Evolutionary conservation across 2,329 filamentous ascomycete species (phyloP).

Genomic region (Cadophora sp.): DNA sequence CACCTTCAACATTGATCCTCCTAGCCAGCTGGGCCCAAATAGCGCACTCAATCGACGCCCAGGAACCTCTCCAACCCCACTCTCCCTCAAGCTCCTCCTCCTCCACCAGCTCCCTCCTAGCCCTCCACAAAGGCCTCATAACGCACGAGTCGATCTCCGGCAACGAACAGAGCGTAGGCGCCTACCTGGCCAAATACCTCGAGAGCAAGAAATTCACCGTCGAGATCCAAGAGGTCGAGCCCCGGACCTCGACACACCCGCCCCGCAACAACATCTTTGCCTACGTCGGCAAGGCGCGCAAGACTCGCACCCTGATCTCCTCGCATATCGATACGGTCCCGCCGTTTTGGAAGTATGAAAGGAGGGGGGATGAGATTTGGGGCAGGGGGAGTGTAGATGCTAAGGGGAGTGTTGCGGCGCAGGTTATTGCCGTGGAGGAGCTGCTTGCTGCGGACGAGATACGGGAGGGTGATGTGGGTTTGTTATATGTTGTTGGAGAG

Average conservation of each 20-base stretch:
- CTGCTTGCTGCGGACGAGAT: constrained; percentile 54
- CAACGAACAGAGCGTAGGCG: constrained; percentile 64
- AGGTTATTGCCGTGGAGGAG: constrained; percentile 71
- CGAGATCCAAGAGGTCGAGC: constrained; percentile 59
- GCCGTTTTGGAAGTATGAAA: constrained; percentile 54
- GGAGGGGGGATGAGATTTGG: constrained; percentile 58
- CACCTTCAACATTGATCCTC: constrained; percentile 27
- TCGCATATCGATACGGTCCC: constrained; percentile 72
- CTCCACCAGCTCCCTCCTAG: constrained; percentile 51
- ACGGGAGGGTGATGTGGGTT: constrained; percentile 58
- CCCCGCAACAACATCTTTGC: constrained; percentile 65
- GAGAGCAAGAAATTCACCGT: constrained; percentile 64
- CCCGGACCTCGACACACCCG: constrained; percentile 22
- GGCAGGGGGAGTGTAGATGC: constrained; percentile 79
- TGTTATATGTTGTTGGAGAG: constrained; percentile 81
- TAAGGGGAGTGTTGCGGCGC: constrained; percentile 74
- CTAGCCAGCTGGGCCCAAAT: constrained; percentile 27
- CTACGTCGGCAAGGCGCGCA: constrained; percentile 55
- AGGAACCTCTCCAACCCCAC: constrained; percentile 30
- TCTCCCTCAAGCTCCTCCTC: constrained; percentile 23
- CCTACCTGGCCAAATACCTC: constrained; percentile 65
- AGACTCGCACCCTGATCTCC: constrained; percentile 59
- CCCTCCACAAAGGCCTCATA: constrained; percentile 68
- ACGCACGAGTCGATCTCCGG: constrained; percentile 67
- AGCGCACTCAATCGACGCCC: constrained; percentile 29